Evolutionary conservation across 1,284 basidiomycete genomes (phyloP).

Genomic region (Amylostereum chailletii): DNA sequence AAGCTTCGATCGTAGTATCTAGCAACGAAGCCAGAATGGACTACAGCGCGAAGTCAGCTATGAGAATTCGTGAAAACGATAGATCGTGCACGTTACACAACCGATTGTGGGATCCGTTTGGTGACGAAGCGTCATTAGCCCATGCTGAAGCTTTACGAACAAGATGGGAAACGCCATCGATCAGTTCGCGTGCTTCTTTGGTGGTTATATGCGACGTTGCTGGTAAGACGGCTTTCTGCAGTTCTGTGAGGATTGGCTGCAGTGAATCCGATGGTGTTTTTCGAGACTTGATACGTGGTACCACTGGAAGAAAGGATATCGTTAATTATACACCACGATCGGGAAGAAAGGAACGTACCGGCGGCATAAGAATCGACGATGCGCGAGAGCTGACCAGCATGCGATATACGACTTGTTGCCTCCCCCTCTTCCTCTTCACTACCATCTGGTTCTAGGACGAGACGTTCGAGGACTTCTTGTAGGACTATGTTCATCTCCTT

Average conservation of each 20-base stretch:
- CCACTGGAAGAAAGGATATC: constrained; percentile 24
- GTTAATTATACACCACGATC: not conserved
- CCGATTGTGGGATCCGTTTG: constrained; percentile 10
- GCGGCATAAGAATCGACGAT: constrained; percentile 29
- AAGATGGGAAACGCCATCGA: constrained; percentile 4
- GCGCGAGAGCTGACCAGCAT: constrained; percentile 24
- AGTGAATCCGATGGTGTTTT: constrained; percentile 32
- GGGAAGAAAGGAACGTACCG: constrained; percentile 21
- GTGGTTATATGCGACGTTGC: not conserved
- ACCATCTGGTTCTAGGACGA: constrained; percentile 27
- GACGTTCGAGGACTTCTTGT: constrained; percentile 48
- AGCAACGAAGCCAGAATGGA: constrained; percentile 30
- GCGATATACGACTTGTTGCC: constrained; percentile 16
- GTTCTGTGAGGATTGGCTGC: constrained; percentile 5
- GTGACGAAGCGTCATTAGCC: constrained; percentile 4
- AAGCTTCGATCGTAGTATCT: constrained; percentile 29
- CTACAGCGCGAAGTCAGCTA: not conserved
- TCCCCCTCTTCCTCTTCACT: constrained; percentile 20
- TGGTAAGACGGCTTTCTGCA: constrained; percentile 6
- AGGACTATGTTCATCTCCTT: constrained; percentile 56
- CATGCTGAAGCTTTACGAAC: constrained; percentile 7
- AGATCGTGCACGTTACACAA: constrained; percentile 13
- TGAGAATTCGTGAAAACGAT: not conserved
- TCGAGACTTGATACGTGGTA: constrained; percentile 39
- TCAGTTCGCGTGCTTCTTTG: constrained; percentile 7